Evolutionary conservation across 192 early-diverging fungal genomes (phyloP).

Genomic region (Coemansia sp.): DNA sequence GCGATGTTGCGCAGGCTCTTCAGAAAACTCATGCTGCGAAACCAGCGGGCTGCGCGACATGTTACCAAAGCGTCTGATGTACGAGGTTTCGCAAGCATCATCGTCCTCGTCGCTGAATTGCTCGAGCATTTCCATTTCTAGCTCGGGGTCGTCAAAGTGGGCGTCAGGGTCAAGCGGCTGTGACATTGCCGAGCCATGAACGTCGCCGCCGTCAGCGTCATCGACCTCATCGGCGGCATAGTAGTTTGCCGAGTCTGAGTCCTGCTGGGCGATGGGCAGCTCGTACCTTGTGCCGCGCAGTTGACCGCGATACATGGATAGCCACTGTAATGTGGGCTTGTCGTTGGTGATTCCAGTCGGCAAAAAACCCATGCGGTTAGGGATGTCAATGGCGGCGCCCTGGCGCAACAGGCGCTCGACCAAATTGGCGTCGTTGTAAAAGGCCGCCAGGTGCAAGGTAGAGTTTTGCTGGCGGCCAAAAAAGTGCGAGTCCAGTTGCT

Average conservation of each 20-base stretch:
- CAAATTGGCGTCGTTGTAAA: conserved; percentile 52
- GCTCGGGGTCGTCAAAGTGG: conserved; percentile 16
- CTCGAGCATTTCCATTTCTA: conserved; percentile 22
- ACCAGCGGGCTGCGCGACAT: not conserved
- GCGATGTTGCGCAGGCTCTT: not conserved
- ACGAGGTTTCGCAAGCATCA: conserved; percentile 27
- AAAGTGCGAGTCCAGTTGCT: conserved; percentile 53
- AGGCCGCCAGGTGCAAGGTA: conserved; percentile 53
- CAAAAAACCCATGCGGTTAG: conserved; percentile 49
- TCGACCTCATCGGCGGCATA: conserved; percentile 3
- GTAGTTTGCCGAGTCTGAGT: conserved; percentile 6
- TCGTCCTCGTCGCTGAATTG: conserved; percentile 38
- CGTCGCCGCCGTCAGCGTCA: not conserved
- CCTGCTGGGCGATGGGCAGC: conserved; percentile 10
- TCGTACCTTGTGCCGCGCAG: conserved; percentile 43
- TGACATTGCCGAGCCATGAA: conserved; percentile 11
- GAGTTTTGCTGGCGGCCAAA: conserved; percentile 54
- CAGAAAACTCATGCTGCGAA: not conserved
- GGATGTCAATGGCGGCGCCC: conserved; percentile 50
- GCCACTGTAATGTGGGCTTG: conserved; percentile 49
- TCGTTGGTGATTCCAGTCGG: conserved; percentile 50
- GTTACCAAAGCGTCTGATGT: conserved; percentile 45
- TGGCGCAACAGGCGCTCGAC: conserved; percentile 50
- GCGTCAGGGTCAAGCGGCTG: conserved; percentile 6
- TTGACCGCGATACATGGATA: conserved; percentile 47